phyloP scores from a whole-genome alignment of 345 rosid species.

The Brassica juncea region DNA sequence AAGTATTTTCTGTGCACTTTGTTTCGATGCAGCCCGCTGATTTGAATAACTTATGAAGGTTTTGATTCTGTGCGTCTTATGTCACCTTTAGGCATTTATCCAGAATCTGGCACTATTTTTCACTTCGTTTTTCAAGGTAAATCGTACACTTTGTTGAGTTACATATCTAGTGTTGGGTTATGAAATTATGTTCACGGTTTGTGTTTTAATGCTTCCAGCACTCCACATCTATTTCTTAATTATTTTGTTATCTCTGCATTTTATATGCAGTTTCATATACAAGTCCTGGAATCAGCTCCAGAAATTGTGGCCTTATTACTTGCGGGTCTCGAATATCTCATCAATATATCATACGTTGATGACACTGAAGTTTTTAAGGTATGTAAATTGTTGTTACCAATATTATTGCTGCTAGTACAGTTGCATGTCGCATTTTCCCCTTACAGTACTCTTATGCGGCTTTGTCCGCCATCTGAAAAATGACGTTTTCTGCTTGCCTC shows the following conservation, averaged over 20 bases:
- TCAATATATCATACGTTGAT: constrained; percentile 90
- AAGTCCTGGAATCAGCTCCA: constrained; percentile 72
- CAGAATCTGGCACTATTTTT: constrained; percentile 97
- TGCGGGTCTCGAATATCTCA: constrained; percentile 87
- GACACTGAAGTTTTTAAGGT: constrained; percentile 99
- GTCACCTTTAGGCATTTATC: constrained; percentile 78
- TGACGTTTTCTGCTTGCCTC: neutral
- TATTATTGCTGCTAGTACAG: neutral
- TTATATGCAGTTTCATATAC: constrained; percentile 72
- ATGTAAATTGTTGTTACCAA: constrained; percentile 12
- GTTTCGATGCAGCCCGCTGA: neutral
- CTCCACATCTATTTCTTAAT: neutral
- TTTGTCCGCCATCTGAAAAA: neutral
- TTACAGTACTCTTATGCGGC: constrained; percentile 1
- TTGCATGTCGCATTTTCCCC: neutral
- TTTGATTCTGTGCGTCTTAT: constrained; percentile 9
- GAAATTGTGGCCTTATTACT: constrained; percentile 66
- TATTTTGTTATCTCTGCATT: neutral
- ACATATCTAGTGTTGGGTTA: constrained; percentile 4
- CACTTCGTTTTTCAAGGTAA: constrained; percentile 93
- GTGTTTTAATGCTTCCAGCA: neutral
- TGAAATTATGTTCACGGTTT: neutral
- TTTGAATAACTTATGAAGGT: neutral
- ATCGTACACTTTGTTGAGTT: constrained; percentile 19
- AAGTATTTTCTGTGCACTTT: constrained; percentile 22